Conservation (phyloP, 176 grass and related monocot genomes). For the Carex myosuroides region DNA sequence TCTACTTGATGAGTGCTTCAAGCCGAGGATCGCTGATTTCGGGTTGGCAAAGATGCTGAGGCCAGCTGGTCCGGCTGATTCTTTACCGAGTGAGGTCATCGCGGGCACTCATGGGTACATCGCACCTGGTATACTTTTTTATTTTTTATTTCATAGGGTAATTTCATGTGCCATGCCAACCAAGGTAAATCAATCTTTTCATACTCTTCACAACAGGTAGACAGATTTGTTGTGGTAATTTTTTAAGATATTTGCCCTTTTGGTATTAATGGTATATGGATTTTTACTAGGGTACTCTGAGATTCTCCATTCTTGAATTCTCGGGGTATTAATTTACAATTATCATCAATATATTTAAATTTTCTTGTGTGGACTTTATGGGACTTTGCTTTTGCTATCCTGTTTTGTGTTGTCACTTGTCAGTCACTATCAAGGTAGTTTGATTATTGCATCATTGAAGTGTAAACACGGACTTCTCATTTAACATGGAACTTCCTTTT, state of each 20-base stretch:
- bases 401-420: background rate
- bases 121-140: slow-evolving; percentile 42
- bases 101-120: slow-evolving; percentile 87
- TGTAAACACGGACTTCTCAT: background rate
- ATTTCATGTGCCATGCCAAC: background rate
- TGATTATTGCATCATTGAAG: background rate
- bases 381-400: background rate
- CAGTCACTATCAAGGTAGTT: slow-evolving; percentile 2
- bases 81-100: slow-evolving; percentile 33
- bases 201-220: background rate
- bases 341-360: background rate
- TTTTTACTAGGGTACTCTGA: background rate
- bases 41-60: slow-evolving; percentile 79
- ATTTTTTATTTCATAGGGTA: background rate
- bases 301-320: background rate
- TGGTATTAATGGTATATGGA: background rate
- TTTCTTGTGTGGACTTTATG: background rate
- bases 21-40: slow-evolving; percentile 82
- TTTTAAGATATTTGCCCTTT: background rate
- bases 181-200: background rate
- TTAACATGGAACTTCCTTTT: slow-evolving; percentile 2
- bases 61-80: background rate
- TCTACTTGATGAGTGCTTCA: slow-evolving; percentile 78
- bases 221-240: background rate
- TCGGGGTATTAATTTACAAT: background rate